Evolutionary conservation across 2,329 filamentous ascomycete species (phyloP).

Genomic region (Orbilia brochopaga): DNA sequence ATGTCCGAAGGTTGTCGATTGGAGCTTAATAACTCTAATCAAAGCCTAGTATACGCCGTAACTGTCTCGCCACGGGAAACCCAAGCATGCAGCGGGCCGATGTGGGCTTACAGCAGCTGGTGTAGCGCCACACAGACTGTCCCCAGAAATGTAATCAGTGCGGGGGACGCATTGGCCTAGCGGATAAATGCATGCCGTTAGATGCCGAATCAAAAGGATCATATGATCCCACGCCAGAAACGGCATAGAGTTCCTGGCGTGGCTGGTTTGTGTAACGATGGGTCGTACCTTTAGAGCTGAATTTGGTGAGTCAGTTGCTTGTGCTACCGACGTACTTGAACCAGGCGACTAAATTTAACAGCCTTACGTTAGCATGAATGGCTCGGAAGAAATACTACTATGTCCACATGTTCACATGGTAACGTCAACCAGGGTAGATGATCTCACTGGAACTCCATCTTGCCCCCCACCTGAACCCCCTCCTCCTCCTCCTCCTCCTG

Average conservation of each 20-base stretch:
- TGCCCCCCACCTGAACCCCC: constrained; percentile 17
- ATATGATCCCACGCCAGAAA: neutral
- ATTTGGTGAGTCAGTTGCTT: constrained; percentile 11
- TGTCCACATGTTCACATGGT: no score
- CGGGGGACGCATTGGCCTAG: constrained; percentile 23
- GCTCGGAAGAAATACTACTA: no score
- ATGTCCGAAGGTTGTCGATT: no score
- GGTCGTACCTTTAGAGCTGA: constrained; percentile 37
- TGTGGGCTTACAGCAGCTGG: constrained; percentile 30
- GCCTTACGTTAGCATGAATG: neutral
- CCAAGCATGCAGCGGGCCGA: no score
- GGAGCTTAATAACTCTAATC: no score
- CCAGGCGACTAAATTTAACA: constrained; percentile 23
- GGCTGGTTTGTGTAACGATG: neutral
- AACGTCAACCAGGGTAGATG: no score
- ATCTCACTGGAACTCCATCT: constrained; percentile 39
- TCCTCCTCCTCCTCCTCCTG: constrained; percentile 10
- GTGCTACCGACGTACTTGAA: constrained; percentile 23
- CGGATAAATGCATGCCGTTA: neutral
- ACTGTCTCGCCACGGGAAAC: no score
- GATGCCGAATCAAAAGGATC: neutral
- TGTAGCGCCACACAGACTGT: constrained; percentile 25
- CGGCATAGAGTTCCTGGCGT: neutral
- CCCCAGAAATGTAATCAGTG: constrained; percentile 6
- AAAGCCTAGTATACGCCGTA: no score